Percentiles rank a stretch among this genome's conserved stretches.
These are phyloP conservation scores for Pezicula radicicola DNA, from an alignment of 2,329 filamentous ascomycete species.

Conservation along the genomic window DNA sequence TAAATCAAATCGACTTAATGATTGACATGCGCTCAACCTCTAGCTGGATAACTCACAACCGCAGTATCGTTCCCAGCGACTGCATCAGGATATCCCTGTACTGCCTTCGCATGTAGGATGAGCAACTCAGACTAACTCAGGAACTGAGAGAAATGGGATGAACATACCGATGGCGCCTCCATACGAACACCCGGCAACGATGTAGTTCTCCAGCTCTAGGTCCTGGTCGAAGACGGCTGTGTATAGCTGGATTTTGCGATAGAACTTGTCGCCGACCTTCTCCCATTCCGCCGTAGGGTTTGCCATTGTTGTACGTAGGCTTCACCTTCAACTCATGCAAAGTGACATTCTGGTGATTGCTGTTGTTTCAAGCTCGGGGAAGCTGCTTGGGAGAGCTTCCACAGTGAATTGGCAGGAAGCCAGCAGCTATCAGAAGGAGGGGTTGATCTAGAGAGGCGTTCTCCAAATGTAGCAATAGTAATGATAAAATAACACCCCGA, in stretches of 20 bases:
- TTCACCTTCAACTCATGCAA: slow-evolving; percentile 13
- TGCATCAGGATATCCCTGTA: too few species aligned
- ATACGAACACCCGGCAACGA: slow-evolving; percentile 87
- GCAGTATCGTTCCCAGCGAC: too few species aligned
- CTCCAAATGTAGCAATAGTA: too few species aligned
- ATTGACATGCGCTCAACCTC: too few species aligned
- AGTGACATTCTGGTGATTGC: not conserved
- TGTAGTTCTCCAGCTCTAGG: slow-evolving; percentile 91
- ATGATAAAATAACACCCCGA: not conserved
- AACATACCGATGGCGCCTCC: slow-evolving; percentile 84
- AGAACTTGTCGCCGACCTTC: slow-evolving; percentile 88
- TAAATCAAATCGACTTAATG: too few species aligned
- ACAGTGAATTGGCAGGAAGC: too few species aligned
- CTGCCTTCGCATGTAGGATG: too few species aligned
- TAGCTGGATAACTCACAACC: too few species aligned
- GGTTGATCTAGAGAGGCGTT: too few species aligned
- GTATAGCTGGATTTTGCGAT: slow-evolving; percentile 92
- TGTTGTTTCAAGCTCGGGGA: slow-evolving; percentile 1
- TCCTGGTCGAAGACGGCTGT: slow-evolving; percentile 90
- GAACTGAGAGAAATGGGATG: not conserved
- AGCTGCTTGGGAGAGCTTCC: slow-evolving; percentile 1
- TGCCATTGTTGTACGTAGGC: slow-evolving; percentile 18
- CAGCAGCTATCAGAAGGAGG: too few species aligned
- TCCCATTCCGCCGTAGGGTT: slow-evolving; percentile 75
- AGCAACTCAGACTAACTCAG: not conserved